Conservation (phyloP, 2,329 filamentous ascomycete species). For the Apiospora marii region DNA sequence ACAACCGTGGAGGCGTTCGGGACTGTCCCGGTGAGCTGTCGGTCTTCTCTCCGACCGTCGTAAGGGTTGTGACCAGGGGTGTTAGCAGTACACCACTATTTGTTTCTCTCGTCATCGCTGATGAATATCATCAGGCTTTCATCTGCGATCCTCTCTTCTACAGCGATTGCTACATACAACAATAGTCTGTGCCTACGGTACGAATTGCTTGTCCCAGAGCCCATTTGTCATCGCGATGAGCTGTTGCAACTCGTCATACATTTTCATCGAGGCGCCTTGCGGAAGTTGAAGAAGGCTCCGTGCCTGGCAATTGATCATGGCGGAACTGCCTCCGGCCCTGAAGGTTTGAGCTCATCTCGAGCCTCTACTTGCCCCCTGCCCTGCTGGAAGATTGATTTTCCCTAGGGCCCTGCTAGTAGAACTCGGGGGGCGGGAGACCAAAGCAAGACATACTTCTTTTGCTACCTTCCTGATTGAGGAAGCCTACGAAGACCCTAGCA, state of each 20-base stretch:
- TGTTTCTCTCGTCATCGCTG: not conserved
- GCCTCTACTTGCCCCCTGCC: not conserved
- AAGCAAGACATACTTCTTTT: slow-evolving; percentile 14
- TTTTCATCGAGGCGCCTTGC: not conserved
- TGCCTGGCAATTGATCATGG: not conserved
- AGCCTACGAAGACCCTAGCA: not conserved
- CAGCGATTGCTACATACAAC: not conserved
- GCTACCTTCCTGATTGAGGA: slow-evolving; percentile 9
- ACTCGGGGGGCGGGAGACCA: not conserved
- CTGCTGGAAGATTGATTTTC: not conserved
- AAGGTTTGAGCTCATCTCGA: not conserved
- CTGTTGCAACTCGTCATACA: not conserved
- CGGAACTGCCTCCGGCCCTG: not conserved
- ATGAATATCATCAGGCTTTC: not conserved
- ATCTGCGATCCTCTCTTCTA: not conserved
- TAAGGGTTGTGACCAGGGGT: not conserved
- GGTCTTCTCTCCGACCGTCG: slow-evolving; percentile 1
- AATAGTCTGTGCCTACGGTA: not conserved
- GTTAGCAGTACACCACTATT: not conserved
- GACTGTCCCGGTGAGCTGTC: not conserved
- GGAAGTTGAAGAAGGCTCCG: not conserved
- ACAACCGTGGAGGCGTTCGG: not conserved
- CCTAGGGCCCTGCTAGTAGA: not conserved
- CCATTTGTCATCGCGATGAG: not conserved
- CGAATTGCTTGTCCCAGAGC: not conserved